These are phyloP conservation scores for Lophiotrema nucula DNA, from an alignment of 495 filamentous ascomycete genomes.

Conservation along the genomic window DNA sequence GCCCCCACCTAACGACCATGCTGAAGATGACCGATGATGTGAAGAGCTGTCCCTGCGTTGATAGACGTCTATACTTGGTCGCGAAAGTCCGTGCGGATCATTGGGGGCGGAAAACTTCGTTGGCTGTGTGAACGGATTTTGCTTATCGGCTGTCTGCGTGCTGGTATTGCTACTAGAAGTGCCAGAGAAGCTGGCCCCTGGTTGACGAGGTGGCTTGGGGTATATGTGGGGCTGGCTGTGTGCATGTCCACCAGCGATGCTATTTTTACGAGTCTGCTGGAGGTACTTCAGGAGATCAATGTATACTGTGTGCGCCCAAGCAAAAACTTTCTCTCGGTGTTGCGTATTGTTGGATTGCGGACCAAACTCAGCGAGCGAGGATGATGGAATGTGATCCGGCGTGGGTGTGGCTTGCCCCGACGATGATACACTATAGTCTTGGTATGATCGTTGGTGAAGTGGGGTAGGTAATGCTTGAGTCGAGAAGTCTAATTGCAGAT, in stretches of 20 bases:
- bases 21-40: slow-evolving; percentile 21
- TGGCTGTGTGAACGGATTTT: slow-evolving; percentile 2
- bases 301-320: slow-evolving; percentile 86
- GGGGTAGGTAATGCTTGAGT: slow-evolving; percentile 8
- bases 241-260: slow-evolving; percentile 43
- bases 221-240: slow-evolving; percentile 57
- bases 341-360: slow-evolving; percentile 51
- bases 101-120: neutral
- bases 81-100: too few species aligned
- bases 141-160: slow-evolving; percentile 1
- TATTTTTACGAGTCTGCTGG: slow-evolving; percentile 58
- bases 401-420: slow-evolving; percentile 32
- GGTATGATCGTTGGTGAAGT: slow-evolving; percentile 5
- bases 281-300: slow-evolving; percentile 78
- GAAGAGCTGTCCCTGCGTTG: too few species aligned
- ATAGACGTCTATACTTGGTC: too few species aligned
- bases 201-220: slow-evolving; percentile 59
- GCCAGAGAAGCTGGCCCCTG: slow-evolving; percentile 37
- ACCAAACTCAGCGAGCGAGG: slow-evolving; percentile 35
- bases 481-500: slow-evolving; percentile 22
- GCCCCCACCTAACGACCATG: slow-evolving; percentile 14
- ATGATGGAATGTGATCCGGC: slow-evolving; percentile 21
- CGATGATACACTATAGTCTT: slow-evolving; percentile 14
- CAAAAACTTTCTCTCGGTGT: slow-evolving; percentile 77
- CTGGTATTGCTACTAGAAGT: slow-evolving; percentile 16